These are phyloP conservation scores for Daldinia grandis DNA, from an alignment of 495 filamentous ascomycete genomes.

Conservation along the genomic window DNA sequence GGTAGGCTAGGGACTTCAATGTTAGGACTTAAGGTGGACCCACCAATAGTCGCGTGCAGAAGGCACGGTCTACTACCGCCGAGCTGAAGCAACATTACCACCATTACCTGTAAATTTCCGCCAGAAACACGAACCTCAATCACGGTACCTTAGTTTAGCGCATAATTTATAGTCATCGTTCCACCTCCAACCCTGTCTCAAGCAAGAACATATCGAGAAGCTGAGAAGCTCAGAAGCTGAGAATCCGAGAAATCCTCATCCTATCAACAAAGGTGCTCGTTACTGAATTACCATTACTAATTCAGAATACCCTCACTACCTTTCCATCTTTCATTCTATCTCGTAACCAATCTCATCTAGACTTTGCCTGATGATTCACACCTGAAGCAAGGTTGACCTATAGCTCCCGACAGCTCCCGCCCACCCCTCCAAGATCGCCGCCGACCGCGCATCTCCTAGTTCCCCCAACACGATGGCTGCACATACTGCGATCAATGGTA, in stretches of 20 bases:
- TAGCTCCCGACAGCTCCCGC: conserved; percentile 33
- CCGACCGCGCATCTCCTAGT: conserved; percentile 32
- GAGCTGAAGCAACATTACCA: conserved; percentile 31
- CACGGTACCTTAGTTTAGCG: conserved; percentile 6
- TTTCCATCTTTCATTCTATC: neutral
- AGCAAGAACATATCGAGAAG: neutral
- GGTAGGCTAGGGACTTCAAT: neutral
- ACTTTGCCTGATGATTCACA: conserved; percentile 41
- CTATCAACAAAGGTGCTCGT: neutral
- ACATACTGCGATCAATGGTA: conserved; percentile 43
- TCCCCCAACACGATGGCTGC: conserved; percentile 33
- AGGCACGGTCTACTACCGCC: conserved; percentile 16
- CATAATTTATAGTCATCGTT: conserved; percentile 19
- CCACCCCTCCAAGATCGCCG: conserved; percentile 42
- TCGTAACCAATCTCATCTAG: conserved; percentile 10
- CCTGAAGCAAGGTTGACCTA: conserved; percentile 35
- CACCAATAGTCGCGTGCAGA: conserved; percentile 37
- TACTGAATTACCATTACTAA: neutral
- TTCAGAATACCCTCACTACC: neutral
- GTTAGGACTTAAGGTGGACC: conserved; percentile 13
- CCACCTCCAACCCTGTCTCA: conserved; percentile 4
- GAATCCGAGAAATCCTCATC: neutral
- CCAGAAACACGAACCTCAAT: conserved; percentile 8
- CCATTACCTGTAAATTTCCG: neutral
- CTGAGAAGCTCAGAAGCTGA: neutral